Base-by-base conservation (phyloP, 164 flowering plant genomes). In the Sextonia rubra region DNA sequence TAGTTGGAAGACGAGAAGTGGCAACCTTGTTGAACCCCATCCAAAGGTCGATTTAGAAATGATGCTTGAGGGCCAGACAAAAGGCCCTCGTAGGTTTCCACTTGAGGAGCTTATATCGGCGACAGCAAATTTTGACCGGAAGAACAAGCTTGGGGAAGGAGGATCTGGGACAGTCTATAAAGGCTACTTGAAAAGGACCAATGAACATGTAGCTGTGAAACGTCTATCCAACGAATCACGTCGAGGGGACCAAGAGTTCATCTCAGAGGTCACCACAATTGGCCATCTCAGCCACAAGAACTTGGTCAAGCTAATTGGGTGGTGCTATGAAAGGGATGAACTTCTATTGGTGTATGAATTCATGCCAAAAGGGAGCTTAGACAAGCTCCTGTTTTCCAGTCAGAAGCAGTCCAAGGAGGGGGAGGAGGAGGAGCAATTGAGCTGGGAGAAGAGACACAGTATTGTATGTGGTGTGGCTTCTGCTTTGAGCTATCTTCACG, bases 281-380 rank as follows among this genome's bases (percentile, higher is more conserved):
- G 82, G 89, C 52, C 81, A 74, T 26, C 83, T 88, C 12, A 83
- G 74, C 14, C 95, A 90, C 83, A 83, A 75, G 75, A 89, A 89
- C 69, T 85, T 90, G 0, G 89, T 88, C 22, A 84, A 81, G 73
- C 55, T 90, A 17, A 69, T 84, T 1, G 92, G 92, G 52, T 88
- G 92, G 94, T 88, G 92, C 67, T 27, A 17, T 29, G 87, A 87
- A 37, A 76, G 74, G 9, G 63, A 65, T 1, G 90, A 87, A 72
- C 83, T 85, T 23, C 86, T 90, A 20, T 74, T 90, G 1, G 89
- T 87, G 0, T 87, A 87, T 30, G 88, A 90, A 68, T 84, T 60
- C 85, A 86, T 86, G 90, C 90, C 91, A 0, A 79, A 85, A 58
- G 86, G 89, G 2, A 88, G 92, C 83, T 71, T 90, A 17, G 91